Evolutionary conservation across 805 yeast genomes (phyloP), one percentile per base, ranked within the genome.

Genomic region (Kluyveromyces aestuarii): DNA sequence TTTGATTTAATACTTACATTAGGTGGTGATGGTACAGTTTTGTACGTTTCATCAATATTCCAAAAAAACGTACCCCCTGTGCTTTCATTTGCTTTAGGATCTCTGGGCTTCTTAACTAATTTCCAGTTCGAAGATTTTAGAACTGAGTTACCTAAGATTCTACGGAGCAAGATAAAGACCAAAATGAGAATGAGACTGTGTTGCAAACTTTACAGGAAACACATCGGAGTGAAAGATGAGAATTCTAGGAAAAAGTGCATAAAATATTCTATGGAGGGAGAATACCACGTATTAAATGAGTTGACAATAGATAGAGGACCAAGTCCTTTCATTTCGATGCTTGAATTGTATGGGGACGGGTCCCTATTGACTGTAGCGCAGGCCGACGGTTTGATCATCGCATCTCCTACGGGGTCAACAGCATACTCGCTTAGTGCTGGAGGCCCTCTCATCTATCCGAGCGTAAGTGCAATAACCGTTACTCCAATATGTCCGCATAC

Each of bases 401-500:
- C 96, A 0, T 89, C 97, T 0, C 97, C 97, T 3, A 89, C 97
- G 0, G 97, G 97, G 0, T 88, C 96, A 1, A 91, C 98, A 0
- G 98, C 98, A 0, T 91, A 91, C 65, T 89, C 96, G 1, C 72
- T 91, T 45, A 84, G 95, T 41, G 97, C 98, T 0, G 97, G 97
- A 13, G 98, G 98, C 1, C 84, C 96, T 0, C 74, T 91, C 45
- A 96, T 91, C 5, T 96, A 90, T 59, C 97, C 98, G 0, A 89
- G 87, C 33, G 95, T 91, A 14, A 84, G 89, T 52, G 96, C 96
- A 9, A 86, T 90, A 30, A 81, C 89, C 48, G 89, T 91, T 7
- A 89, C 98, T 0, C 98, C 98, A 0, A 89, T 91, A 50, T 91
- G 98, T 63, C 97, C 98, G 1, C 98, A 91, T 62, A 88, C 97